phyloP scores from a whole-genome alignment of 2,329 filamentous ascomycete genomes.

The Grosmannia huntii region DNA sequence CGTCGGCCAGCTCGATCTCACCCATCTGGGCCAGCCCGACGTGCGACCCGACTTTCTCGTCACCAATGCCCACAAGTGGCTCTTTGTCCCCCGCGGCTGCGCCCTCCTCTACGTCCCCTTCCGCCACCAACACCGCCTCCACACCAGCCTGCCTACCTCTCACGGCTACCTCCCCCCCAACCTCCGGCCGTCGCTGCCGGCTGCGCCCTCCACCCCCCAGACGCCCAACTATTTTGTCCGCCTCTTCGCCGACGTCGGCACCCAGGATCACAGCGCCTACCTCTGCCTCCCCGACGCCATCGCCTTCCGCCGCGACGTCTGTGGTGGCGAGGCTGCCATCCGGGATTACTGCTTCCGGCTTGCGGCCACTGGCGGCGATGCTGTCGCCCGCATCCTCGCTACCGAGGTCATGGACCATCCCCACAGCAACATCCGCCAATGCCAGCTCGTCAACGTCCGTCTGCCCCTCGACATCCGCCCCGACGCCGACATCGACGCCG shows the following conservation, averaged over 20 bases:
- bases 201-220: conserved; percentile 4
- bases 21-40: conserved; percentile 28
- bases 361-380: conserved; percentile 39
- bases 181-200: neutral
- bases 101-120: conserved; percentile 57
- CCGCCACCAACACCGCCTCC: conserved; percentile 53
- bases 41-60: conserved; percentile 61
- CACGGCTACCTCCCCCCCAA: conserved; percentile 38
- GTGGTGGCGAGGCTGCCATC: conserved; percentile 53
- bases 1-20: conserved; percentile 55
- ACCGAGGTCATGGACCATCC: conserved; percentile 50
- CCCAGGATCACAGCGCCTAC: conserved; percentile 50
- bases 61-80: conserved; percentile 65
- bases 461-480: conserved; percentile 31
- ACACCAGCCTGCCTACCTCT: conserved; percentile 55
- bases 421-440: conserved; percentile 37
- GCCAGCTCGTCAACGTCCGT: conserved; percentile 49
- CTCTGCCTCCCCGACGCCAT: conserved; percentile 49
- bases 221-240: conserved; percentile 40
- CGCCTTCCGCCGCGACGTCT: conserved; percentile 45
- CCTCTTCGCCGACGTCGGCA: conserved; percentile 55
- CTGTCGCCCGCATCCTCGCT: conserved; percentile 42
- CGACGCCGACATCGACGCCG: neutral
- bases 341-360: conserved; percentile 42
- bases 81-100: conserved; percentile 56